Conservation (phyloP, 257 asterid genomes). For the Plantago elongata region DNA sequence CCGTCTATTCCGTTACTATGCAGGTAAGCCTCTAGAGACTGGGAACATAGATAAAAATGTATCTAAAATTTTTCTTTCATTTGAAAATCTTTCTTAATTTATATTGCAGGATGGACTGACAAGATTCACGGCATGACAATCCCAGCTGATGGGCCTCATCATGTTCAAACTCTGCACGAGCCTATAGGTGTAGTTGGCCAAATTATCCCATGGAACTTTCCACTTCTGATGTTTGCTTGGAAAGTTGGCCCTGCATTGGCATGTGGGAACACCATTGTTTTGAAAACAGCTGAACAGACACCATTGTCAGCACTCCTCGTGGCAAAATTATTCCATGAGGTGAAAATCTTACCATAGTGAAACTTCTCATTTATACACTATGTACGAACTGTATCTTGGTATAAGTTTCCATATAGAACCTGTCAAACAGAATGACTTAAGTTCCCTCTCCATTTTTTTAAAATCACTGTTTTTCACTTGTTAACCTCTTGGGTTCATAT, state of each 20-base stretch:
- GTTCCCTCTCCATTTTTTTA: background rate
- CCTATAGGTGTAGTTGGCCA: slow-evolving; percentile 98
- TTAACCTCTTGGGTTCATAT: background rate
- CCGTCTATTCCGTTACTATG: slow-evolving; percentile 74
- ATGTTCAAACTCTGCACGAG: slow-evolving; percentile 92
- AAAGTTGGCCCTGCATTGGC: slow-evolving; percentile 96
- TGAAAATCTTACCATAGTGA: slow-evolving; percentile 16
- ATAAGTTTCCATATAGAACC: background rate
- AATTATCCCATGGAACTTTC: slow-evolving; percentile 98
- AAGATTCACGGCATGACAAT: slow-evolving; percentile 90
- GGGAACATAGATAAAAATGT: slow-evolving; percentile 1
- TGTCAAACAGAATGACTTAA: background rate
- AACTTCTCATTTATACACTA: slow-evolving; percentile 1
- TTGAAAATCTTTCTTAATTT: background rate
- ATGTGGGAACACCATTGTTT: slow-evolving; percentile 72
- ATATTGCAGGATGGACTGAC: slow-evolving; percentile 84
- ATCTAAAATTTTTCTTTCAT: background rate
- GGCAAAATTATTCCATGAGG: slow-evolving; percentile 79
- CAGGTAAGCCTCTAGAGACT: slow-evolving; percentile 65
- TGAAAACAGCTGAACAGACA: slow-evolving; percentile 97
- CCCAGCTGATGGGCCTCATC: slow-evolving; percentile 85
- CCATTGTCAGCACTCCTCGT: slow-evolving; percentile 89
- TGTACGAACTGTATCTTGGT: background rate
- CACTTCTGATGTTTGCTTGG: slow-evolving; percentile 87
- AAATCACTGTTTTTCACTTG: background rate